Base-by-base conservation (phyloP, 495 filamentous ascomycete species). In the Podospora bellae-mahoneyi region DNA sequence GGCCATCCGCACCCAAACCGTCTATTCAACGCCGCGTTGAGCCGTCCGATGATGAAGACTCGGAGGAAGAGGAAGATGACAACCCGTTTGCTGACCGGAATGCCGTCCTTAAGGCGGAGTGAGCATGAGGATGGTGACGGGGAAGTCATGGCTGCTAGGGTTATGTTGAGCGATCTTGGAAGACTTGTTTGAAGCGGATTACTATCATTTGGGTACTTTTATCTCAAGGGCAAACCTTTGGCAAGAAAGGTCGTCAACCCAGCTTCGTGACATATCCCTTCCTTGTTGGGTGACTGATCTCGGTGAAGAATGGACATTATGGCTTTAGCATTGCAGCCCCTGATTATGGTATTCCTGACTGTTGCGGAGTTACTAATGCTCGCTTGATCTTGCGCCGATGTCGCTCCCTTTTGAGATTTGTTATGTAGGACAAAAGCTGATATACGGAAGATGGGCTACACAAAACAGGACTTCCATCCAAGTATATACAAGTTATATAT, bases 81-180 rank as follows among this genome's bases (percentile, higher is more conserved):
- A 86, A 94, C 76, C 91, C 91, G 4, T 94, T 94, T 72, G 90
- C 89, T 18, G 91, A 94, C 75, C 82, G 83, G 10, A 92, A 93
- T 78, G 90, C 85, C 18, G 32, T 32, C 18, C 55, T 58, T 63
- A 32, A 20, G 30, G 28, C 5, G 85, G 91, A n/a, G 82, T 82
- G 53, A 90, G 15, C 23, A 32, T 58, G n/a, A 19, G 55, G 55
- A 20, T 58, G 4, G n/a, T n/a, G 18, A 58, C 16, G 3, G n/a
- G n/a, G n/a, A 58, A 20, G n/a, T 26, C 10, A 58, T 20, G 5
- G n/a, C 4, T 20, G 23, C 5, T 7, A 26, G n/a, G 55, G 39
- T 13, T 20, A 0, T 58, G 3, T 1, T 58, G 15, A 58, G n/a
- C n/a, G n/a, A 18, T 20, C 5, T 58, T 15, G 16, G 16, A 23